Conservation (phyloP, 805 yeast genomes). For the Saccharomycopsis javanensis region DNA sequence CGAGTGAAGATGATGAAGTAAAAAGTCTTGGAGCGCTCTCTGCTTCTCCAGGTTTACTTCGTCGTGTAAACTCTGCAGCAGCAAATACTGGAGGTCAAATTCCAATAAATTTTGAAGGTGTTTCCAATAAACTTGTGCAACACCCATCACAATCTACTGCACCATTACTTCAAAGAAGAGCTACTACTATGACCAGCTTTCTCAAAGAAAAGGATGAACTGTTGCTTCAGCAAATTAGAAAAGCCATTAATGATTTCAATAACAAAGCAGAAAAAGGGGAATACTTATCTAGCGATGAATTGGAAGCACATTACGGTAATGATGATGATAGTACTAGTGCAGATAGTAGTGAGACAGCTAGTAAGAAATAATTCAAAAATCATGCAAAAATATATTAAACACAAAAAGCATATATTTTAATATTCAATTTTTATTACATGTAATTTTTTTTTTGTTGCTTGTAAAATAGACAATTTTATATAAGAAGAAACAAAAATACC, state of each 20-base stretch:
- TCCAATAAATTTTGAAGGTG: background rate
- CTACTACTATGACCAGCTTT: conserved; percentile 5
- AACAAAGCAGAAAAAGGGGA: conserved; percentile 24
- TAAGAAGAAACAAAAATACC: no score
- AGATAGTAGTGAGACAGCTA: background rate
- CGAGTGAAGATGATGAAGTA: background rate
- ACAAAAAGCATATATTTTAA: background rate
- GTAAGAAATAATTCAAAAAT: background rate
- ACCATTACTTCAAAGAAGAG: conserved; percentile 20
- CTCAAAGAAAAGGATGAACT: conserved; percentile 22
- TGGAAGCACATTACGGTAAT: conserved; percentile 35
- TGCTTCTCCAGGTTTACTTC: background rate
- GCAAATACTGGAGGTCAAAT: background rate
- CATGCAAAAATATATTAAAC: background rate
- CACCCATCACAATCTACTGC: conserved; percentile 1
- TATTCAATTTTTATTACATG: background rate
- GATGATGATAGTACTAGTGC: conserved; percentile 6
- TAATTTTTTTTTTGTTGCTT: background rate
- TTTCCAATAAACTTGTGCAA: background rate
- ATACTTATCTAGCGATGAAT: conserved; percentile 44
- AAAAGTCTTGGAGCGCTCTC: background rate
- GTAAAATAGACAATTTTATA: no score
- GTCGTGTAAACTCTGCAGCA: background rate
- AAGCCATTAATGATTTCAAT: conserved; percentile 31
- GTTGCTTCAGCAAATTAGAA: conserved; percentile 34